A percentile compares a stretch with the other conserved stretches of the same genome.
phyloP scores from a whole-genome alignment of 148 eudicot genomes.

The Agrostemma githago region DNA sequence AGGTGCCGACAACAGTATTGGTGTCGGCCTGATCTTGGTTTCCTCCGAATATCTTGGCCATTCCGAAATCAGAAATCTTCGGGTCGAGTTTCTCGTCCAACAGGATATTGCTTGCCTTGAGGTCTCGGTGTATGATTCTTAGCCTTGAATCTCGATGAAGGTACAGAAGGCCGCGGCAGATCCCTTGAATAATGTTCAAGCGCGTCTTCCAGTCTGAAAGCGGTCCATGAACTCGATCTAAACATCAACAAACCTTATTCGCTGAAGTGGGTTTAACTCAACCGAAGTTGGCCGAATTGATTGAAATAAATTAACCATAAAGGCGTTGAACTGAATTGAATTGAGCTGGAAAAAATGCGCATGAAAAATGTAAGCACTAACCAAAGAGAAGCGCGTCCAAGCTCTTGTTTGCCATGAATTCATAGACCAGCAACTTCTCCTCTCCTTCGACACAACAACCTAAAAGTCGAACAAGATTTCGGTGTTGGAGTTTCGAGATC shows the following conservation, averaged over 20 bases:
- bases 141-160: conserved; percentile 31
- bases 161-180: conserved; percentile 26
- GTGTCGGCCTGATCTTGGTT: conserved; percentile 33
- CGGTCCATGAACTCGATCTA: conserved; percentile 14
- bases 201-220: conserved; percentile 32
- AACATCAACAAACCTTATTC: not conserved
- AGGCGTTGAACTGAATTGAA: too few relatives aligned
- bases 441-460: conserved; percentile 38
- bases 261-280: too few relatives aligned
- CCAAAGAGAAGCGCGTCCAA: conserved; percentile 39
- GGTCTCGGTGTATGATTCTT: conserved; percentile 29
- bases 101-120: conserved; percentile 28
- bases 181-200: conserved; percentile 27
- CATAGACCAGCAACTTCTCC: conserved; percentile 39
- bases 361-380: not conserved
- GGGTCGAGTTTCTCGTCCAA: conserved; percentile 21
- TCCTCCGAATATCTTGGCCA: conserved; percentile 36
- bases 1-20: conserved; percentile 36
- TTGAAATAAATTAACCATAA: too few relatives aligned
- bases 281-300: too few relatives aligned
- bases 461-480: conserved; percentile 41
- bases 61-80: conserved; percentile 43
- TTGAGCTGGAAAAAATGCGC: not conserved
- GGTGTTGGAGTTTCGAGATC: conserved; percentile 46
- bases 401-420: conserved; percentile 44